Evolutionary conservation across 805 yeast genomes (phyloP).

Genomic region (Metschnikowia continentalis): DNA sequence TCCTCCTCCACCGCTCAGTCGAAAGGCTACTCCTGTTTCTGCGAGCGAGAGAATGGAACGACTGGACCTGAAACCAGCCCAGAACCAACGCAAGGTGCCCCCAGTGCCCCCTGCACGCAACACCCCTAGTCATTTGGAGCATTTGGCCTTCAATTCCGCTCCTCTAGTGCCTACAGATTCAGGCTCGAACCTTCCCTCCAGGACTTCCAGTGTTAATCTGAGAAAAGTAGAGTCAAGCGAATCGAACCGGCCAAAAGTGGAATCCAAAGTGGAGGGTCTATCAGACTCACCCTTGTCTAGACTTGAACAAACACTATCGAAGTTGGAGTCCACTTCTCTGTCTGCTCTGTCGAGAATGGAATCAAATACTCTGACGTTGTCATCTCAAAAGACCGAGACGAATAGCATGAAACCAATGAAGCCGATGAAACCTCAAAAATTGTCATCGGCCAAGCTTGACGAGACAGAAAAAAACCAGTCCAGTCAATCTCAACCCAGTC

Average conservation of each 20-base stretch:
- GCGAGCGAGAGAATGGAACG: background rate
- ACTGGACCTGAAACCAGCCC: background rate
- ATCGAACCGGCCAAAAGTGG: too few species aligned
- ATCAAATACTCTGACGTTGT: background rate
- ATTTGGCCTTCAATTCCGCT: constrained; percentile 32
- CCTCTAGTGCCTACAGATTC: constrained; percentile 38
- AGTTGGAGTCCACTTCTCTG: too few species aligned
- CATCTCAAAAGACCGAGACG: constrained; percentile 5
- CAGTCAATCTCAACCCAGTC: too few species aligned
- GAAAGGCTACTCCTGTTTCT: constrained; percentile 7
- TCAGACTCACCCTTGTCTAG: too few species aligned
- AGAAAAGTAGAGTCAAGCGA: background rate
- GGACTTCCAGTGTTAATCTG: background rate
- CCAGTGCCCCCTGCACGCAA: constrained; percentile 9
- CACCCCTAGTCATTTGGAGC: constrained; percentile 9
- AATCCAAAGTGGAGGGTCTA: too few species aligned
- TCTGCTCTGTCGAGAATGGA: background rate
- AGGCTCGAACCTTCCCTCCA: constrained; percentile 2
- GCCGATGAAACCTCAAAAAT: constrained; percentile 15
- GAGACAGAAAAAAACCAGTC: constrained; percentile 4
- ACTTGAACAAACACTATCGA: too few species aligned
- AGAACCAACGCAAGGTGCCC: background rate
- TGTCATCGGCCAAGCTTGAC: constrained; percentile 11
- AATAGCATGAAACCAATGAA: constrained; percentile 18
- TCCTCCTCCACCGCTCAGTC: constrained; percentile 28